phyloP scores from a whole-genome alignment of 129 eudicot genomes.

The Flaveria bidentis region DNA sequence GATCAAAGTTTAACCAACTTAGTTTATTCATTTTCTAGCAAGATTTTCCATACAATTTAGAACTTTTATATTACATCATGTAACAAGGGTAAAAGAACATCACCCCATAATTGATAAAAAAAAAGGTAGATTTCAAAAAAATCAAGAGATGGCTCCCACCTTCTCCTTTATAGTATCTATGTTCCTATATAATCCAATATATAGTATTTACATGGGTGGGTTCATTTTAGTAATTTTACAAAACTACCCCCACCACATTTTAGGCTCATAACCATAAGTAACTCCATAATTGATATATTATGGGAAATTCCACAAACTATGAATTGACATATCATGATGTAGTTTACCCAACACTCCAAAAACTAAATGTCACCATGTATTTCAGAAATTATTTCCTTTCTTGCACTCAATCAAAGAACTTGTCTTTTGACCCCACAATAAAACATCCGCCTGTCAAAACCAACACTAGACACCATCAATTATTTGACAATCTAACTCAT shows the following conservation, averaged over 20 bases:
- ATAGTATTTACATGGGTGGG: slow-evolving; percentile 25
- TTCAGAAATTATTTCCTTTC: slow-evolving; percentile 45
- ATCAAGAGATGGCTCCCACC: slow-evolving; percentile 43
- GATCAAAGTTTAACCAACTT: neutral
- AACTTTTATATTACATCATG: neutral
- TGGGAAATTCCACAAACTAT: slow-evolving; percentile 20
- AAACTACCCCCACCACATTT: slow-evolving; percentile 32
- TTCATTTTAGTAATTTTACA: slow-evolving; percentile 24
- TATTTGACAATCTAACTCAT: neutral
- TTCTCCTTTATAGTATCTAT: slow-evolving; percentile 25
- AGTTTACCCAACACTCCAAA: slow-evolving; percentile 34
- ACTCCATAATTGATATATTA: slow-evolving; percentile 20
- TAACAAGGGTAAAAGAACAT: slow-evolving; percentile 7
- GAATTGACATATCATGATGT: slow-evolving; percentile 27
- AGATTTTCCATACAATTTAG: neutral
- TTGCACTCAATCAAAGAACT: slow-evolving; percentile 42
- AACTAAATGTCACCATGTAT: slow-evolving; percentile 50
- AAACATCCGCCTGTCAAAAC: slow-evolving; percentile 28
- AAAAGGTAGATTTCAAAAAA: slow-evolving; percentile 12
- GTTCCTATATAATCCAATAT: slow-evolving; percentile 28
- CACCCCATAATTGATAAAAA: no score
- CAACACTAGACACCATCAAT: slow-evolving; percentile 18
- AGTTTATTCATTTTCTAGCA: neutral
- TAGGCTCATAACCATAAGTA: slow-evolving; percentile 16
- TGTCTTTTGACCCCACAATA: slow-evolving; percentile 37